A percentile compares a stretch with the other conserved stretches of the same genome.
Conservation (phyloP, 2,329 filamentous ascomycete genomes). For the Aspergillus phoenicis region DNA sequence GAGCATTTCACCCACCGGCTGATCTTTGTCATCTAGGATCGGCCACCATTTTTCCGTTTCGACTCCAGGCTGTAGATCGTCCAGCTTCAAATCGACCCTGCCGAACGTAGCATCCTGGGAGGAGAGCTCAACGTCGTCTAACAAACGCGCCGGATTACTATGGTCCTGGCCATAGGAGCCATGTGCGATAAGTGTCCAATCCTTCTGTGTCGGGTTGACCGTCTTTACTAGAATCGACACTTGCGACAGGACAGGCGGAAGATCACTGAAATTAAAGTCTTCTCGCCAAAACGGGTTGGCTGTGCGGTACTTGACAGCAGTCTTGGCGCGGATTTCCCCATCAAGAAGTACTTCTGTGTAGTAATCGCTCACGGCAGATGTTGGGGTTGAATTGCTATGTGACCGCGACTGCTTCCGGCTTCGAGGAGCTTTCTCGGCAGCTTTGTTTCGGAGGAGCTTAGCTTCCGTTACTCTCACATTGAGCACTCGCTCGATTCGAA, state of each 20-base stretch:
- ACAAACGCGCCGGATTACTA: slow-evolving; percentile 43
- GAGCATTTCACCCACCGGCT: slow-evolving; percentile 78
- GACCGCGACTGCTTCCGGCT: slow-evolving; percentile 39
- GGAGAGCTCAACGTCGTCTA: slow-evolving; percentile 51
- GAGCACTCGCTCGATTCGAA: slow-evolving; percentile 65
- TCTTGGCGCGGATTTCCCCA: slow-evolving; percentile 52
- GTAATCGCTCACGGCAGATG: slow-evolving; percentile 44
- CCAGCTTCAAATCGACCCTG: slow-evolving; percentile 77
- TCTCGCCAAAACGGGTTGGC: slow-evolving; percentile 54
- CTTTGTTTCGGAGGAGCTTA: slow-evolving; percentile 50
- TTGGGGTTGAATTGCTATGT: slow-evolving; percentile 29
- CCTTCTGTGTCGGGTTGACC: slow-evolving; percentile 51
- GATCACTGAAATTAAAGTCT: slow-evolving; percentile 51
- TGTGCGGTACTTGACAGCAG: slow-evolving; percentile 50
- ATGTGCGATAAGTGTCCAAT: slow-evolving; percentile 53
- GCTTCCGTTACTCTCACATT: slow-evolving; percentile 64
- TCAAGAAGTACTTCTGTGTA: slow-evolving; percentile 54
- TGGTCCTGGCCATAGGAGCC: slow-evolving; percentile 47
- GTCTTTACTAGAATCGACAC: slow-evolving; percentile 51
- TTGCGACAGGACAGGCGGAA: slow-evolving; percentile 52
- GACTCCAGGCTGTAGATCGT: slow-evolving; percentile 74
- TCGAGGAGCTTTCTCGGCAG: slow-evolving; percentile 35
- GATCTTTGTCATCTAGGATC: slow-evolving; percentile 73
- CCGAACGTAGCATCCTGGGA: slow-evolving; percentile 51
- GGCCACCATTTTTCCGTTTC: slow-evolving; percentile 88